Evolutionary conservation across 768 basidiomycete genomes (phyloP).

Genomic region (Russula dissimulans): DNA sequence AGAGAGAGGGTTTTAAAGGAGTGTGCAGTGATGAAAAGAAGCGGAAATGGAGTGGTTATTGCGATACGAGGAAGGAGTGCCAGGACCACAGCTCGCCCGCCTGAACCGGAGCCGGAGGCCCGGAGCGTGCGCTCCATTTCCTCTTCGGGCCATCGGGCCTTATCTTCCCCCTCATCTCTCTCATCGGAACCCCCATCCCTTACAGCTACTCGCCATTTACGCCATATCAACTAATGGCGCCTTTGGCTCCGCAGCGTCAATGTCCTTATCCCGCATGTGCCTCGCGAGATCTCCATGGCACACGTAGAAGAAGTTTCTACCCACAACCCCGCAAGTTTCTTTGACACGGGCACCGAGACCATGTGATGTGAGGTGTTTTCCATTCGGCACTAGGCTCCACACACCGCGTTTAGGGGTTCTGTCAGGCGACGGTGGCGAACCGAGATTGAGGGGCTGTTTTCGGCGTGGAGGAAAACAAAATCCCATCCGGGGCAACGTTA

Average conservation of each 20-base stretch:
- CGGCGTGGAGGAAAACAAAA: background rate
- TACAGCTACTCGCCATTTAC: background rate
- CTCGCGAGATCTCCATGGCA: background rate
- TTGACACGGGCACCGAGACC: background rate
- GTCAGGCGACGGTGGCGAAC: background rate
- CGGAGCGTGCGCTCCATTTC: no score
- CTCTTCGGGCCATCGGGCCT: background rate
- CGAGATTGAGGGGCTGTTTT: background rate
- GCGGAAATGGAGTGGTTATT: background rate
- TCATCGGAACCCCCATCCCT: background rate
- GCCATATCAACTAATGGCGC: background rate
- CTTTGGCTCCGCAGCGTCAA: background rate
- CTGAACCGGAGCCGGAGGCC: no score
- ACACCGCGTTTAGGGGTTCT: no score
- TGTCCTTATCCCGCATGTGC: background rate
- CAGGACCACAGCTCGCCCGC: no score
- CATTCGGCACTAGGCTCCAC: background rate
- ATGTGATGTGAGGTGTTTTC: background rate
- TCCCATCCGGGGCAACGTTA: background rate
- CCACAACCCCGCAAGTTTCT: background rate
- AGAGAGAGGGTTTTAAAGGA: background rate
- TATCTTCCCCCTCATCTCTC: constrained; percentile 5
- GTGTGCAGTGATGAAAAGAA: background rate
- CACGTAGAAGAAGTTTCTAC: no score
- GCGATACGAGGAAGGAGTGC: background rate